A percentile compares a stretch with the other conserved stretches of the same genome.
These are phyloP conservation scores for Starmerella lactis-condensi DNA, from an alignment of 805 yeast species.

Conservation along the genomic window DNA sequence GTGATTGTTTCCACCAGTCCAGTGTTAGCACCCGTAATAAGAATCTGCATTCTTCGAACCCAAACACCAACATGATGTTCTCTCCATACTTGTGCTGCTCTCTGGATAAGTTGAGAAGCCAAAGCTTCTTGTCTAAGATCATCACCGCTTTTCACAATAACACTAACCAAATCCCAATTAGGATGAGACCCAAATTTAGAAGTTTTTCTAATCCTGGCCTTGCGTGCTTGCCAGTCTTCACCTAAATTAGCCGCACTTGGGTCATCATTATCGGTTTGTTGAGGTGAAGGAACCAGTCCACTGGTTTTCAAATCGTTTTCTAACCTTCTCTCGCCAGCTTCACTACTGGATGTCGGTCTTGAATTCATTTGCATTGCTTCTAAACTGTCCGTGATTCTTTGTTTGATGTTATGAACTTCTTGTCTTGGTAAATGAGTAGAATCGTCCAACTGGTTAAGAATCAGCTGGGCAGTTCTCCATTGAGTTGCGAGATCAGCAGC, in stretches of 20 bases:
- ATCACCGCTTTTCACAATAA: conserved; percentile 89
- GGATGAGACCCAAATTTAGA: conserved; percentile 71
- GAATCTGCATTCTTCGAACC: conserved; percentile 85
- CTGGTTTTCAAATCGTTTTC: conserved; percentile 84
- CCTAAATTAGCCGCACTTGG: conserved; percentile 46
- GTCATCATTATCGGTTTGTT: conserved; percentile 19
- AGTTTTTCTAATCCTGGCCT: conserved; percentile 55
- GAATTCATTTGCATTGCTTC: conserved; percentile 56
- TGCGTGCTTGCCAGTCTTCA: conserved; percentile 82
- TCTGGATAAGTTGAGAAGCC: conserved; percentile 83
- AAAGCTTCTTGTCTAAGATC: conserved; percentile 94
- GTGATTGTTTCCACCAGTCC: conserved; percentile 94
- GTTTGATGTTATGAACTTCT: conserved; percentile 49
- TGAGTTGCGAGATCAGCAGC: conserved; percentile 60
- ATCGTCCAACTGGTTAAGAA: conserved; percentile 75
- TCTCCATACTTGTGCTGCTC: conserved; percentile 74
- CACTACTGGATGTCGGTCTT: conserved; percentile 41
- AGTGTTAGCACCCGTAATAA: conserved; percentile 74
- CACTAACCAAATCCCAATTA: conserved; percentile 90
- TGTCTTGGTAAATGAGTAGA: conserved; percentile 30
- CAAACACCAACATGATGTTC: conserved; percentile 52
- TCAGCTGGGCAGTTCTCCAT: conserved; percentile 89
- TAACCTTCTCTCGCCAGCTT: conserved; percentile 75
- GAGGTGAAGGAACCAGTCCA: conserved; percentile 32
- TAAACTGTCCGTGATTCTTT: conserved; percentile 54